These are phyloP conservation scores for Senna siamea DNA, from an alignment of 306 rosid genomes.

Conservation along the genomic window DNA sequence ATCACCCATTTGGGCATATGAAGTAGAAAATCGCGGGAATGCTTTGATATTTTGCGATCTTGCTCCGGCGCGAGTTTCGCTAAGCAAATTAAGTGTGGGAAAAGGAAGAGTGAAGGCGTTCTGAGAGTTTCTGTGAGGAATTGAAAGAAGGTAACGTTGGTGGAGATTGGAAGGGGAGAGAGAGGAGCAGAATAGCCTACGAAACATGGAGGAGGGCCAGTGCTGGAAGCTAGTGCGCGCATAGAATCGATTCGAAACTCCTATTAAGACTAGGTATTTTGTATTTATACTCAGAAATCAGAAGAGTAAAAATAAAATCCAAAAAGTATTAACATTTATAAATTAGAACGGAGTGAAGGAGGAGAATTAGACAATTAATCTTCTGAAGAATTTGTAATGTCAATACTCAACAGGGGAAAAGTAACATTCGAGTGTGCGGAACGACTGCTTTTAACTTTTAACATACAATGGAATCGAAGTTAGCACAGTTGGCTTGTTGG, in stretches of 20 bases:
- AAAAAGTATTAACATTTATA: no score
- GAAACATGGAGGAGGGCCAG: conserved; percentile 46
- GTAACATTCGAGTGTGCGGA: no score
- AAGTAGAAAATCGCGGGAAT: conserved; percentile 20
- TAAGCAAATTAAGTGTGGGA: conserved; percentile 17
- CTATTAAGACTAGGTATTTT: neutral
- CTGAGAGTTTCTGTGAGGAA: conserved; percentile 25
- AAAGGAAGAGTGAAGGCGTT: conserved; percentile 7
- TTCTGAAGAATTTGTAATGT: no score
- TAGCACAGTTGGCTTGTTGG: no score
- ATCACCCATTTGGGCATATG: conserved; percentile 58
- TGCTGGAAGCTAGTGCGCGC: neutral
- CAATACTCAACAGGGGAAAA: no score
- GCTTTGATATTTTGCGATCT: conserved; percentile 2
- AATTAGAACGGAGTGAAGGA: no score
- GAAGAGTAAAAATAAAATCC: no score
- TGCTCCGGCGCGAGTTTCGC: conserved; percentile 28
- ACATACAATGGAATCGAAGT: no score
- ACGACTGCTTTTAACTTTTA: no score
- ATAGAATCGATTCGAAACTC: neutral
- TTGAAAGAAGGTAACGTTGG: conserved; percentile 21
- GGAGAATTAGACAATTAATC: no score
- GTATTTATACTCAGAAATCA: no score
- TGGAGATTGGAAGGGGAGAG: conserved; percentile 35
- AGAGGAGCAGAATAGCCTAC: conserved; percentile 49